These are phyloP conservation scores for Myxozyma monticola DNA, from an alignment of 805 yeast genomes.

Conservation along the genomic window DNA sequence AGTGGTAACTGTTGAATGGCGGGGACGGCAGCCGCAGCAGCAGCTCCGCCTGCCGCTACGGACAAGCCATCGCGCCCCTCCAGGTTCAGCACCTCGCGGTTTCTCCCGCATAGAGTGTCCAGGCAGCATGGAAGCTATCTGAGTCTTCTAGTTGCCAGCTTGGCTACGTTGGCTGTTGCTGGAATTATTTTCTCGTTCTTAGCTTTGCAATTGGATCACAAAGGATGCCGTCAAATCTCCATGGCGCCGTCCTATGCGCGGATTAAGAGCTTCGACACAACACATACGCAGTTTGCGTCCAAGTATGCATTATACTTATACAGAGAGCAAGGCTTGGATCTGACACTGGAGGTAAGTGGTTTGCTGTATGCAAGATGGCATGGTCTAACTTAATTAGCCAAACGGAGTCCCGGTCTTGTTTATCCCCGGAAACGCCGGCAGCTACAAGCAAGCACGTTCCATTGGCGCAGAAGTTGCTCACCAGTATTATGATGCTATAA, in stretches of 20 bases:
- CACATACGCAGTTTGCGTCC: conserved; percentile 67
- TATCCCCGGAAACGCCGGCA: conserved; percentile 98
- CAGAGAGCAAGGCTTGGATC: conserved; percentile 64
- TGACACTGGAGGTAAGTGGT: conserved; percentile 12
- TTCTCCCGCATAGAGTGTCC: no score
- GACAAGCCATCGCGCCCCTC: no score
- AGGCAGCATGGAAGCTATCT: no score
- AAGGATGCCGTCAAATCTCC: conserved; percentile 62
- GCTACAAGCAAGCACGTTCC: conserved; percentile 83
- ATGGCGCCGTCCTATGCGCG: conserved; percentile 86
- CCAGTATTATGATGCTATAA: conserved; percentile 46
- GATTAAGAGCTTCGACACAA: conserved; percentile 67
- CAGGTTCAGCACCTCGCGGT: no score
- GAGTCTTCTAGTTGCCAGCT: background rate
- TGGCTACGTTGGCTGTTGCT: conserved; percentile 7
- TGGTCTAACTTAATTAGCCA: conserved; percentile 44
- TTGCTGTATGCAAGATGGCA: background rate
- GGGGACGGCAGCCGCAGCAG: conserved; percentile 4
- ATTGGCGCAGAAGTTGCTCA: conserved; percentile 81
- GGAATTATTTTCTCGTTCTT: conserved; percentile 16
- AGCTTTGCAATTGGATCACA: conserved; percentile 19
- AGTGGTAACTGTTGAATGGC: no score
- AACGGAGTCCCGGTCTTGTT: conserved; percentile 85
- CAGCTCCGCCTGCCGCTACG: no score
- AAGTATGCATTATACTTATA: conserved; percentile 85